These are phyloP conservation scores for Blastocystis sp. DNA, from an alignment of 352 stramenopile species.

Conservation along the genomic window DNA sequence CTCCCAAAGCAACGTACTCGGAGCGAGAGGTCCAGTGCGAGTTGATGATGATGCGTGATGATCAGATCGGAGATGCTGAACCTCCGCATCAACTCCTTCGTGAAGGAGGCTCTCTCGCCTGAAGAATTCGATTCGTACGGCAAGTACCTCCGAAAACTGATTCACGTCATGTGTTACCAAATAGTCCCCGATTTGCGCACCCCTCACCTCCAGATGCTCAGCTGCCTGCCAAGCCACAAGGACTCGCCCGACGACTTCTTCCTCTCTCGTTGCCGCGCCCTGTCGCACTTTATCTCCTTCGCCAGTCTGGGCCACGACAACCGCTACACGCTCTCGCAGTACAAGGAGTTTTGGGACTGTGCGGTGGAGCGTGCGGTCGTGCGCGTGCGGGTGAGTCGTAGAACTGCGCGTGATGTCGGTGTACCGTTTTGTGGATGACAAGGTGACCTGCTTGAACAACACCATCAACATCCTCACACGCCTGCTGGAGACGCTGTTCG, in stretches of 20 bases:
- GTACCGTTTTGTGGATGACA: constrained; percentile 52
- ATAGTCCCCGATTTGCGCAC: background rate
- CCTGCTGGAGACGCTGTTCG: constrained; percentile 56
- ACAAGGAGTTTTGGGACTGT: constrained; percentile 63
- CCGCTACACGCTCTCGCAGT: constrained; percentile 49
- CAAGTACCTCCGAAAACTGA: constrained; percentile 18
- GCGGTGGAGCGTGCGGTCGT: constrained; percentile 37
- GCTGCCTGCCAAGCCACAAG: constrained; percentile 29
- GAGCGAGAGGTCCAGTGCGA: constrained; percentile 37
- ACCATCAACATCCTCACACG: constrained; percentile 59
- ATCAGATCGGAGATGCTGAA: background rate
- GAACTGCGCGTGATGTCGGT: constrained; percentile 48
- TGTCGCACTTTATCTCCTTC: constrained; percentile 53
- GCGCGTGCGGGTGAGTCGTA: background rate
- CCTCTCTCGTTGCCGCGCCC: constrained; percentile 22
- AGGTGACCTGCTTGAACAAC: constrained; percentile 51
- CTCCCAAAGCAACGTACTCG: background rate
- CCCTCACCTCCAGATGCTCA: constrained; percentile 15
- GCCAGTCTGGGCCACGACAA: constrained; percentile 62
- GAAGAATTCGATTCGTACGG: background rate
- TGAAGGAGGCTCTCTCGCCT: background rate
- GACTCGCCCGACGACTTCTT: constrained; percentile 27
- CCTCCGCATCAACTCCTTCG: constrained; percentile 8
- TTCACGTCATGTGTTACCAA: constrained; percentile 42
- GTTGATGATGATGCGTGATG: background rate